Conservation (phyloP, 192 early-diverging fungal species). For the Diversispora epigaea region DNA sequence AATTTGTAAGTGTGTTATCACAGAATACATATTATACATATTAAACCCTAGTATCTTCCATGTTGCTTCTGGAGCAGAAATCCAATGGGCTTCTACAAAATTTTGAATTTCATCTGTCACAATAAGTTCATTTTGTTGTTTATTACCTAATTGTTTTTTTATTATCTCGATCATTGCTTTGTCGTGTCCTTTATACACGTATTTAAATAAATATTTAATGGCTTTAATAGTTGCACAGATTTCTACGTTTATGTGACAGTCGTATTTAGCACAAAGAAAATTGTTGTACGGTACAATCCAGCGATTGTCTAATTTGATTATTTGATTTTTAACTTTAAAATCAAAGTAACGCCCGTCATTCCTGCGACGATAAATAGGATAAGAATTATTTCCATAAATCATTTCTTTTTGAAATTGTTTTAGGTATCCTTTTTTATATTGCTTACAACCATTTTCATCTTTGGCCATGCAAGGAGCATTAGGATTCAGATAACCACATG, state of each 20-base stretch:
- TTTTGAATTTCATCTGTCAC: neutral
- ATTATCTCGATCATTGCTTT: slow-evolving; percentile 1
- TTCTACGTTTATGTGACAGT: slow-evolving; percentile 43
- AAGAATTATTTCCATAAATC: slow-evolving; percentile 18
- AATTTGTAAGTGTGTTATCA: neutral
- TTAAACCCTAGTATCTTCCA: slow-evolving; percentile 36
- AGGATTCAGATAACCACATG: neutral
- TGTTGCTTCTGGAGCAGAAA: slow-evolving; percentile 33
- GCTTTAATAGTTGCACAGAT: slow-evolving; percentile 33
- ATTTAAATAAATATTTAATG: slow-evolving; percentile 46
- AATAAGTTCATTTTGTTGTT: neutral
- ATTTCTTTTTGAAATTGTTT: slow-evolving; percentile 20
- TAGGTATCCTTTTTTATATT: slow-evolving; percentile 36
- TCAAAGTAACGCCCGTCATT: neutral
- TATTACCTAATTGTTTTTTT: neutral
- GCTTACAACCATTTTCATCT: slow-evolving; percentile 27
- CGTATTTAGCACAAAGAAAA: slow-evolving; percentile 38
- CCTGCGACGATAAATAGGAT: slow-evolving; percentile 27
- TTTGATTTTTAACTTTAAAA: slow-evolving; percentile 2
- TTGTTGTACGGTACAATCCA: slow-evolving; percentile 39
- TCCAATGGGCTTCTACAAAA: slow-evolving; percentile 27
- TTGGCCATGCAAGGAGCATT: slow-evolving; percentile 38
- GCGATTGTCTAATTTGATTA: slow-evolving; percentile 33
- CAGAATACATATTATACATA: slow-evolving; percentile 23
- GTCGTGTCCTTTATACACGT: slow-evolving; percentile 41